Conservation (phyloP, 2,329 filamentous ascomycete species). For the Thielaviopsis musarum region DNA sequence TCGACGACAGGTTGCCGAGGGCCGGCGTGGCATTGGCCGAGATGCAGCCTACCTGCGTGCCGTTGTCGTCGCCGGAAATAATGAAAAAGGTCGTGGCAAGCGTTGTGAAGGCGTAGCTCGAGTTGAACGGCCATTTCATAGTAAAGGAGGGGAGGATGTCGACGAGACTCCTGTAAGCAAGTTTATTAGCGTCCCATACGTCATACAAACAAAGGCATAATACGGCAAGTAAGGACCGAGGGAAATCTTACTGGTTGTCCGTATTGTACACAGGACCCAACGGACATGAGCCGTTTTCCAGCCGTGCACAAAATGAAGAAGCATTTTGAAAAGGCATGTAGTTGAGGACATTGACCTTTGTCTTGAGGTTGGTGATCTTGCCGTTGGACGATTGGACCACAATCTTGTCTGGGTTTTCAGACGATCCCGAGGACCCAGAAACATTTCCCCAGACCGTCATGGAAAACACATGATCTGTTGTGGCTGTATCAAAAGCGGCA, state of each 20-base stretch:
- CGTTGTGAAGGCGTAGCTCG: conserved; percentile 75
- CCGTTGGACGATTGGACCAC: conserved; percentile 29
- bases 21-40: conserved; percentile 72
- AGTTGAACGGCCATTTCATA: conserved; percentile 55
- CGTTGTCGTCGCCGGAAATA: conserved; percentile 51
- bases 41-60: conserved; percentile 54
- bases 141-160: conserved; percentile 52
- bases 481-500: conserved; percentile 50
- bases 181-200: background rate
- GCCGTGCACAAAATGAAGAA: conserved; percentile 49
- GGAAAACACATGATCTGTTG: conserved; percentile 46
- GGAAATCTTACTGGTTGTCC: conserved; percentile 21
- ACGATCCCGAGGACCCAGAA: conserved; percentile 48
- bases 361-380: conserved; percentile 54
- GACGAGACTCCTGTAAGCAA: conserved; percentile 19
- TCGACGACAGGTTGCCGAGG: conserved; percentile 51
- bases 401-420: conserved; percentile 59
- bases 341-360: conserved; percentile 55
- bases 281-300: conserved; percentile 52
- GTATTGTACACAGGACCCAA: conserved; percentile 52
- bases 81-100: conserved; percentile 58
- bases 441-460: conserved; percentile 86
- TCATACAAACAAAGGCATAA: background rate
- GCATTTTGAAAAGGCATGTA: conserved; percentile 49
- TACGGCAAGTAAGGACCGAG: background rate